A percentile compares a stretch with the other conserved stretches of the same genome.
phyloP scores from a whole-genome alignment of 2,329 filamentous ascomycete genomes.

The Penicillium sp. region DNA sequence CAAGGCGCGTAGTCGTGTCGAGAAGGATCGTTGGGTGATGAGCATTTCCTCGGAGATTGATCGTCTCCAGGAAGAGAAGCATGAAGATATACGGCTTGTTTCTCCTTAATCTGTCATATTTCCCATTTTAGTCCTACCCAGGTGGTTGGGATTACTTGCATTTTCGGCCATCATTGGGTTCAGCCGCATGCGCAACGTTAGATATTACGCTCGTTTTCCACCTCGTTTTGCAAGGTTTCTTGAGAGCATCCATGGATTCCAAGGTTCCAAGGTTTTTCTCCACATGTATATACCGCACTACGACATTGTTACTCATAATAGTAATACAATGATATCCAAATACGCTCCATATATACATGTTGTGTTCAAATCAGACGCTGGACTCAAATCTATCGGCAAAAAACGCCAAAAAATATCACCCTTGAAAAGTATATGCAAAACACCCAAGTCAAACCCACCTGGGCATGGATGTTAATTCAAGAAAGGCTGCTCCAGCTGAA shows the following conservation, averaged over 20 bases:
- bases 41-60: constrained; percentile 68
- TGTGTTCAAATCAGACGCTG: background rate
- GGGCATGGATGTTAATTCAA: constrained; percentile 19
- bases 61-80: constrained; percentile 50
- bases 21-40: constrained; percentile 69
- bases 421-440: background rate
- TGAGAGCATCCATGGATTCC: background rate
- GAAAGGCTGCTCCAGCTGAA: constrained; percentile 35
- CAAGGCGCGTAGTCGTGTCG: constrained; percentile 63
- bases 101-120: constrained; percentile 13
- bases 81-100: constrained; percentile 54
- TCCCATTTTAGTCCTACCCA: background rate
- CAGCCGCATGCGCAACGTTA: background rate
- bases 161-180: constrained; percentile 8
- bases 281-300: background rate
- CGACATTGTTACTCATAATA: constrained; percentile 8
- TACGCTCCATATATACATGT: constrained; percentile 13
- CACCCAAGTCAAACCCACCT: background rate
- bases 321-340: constrained; percentile 19
- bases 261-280: background rate
- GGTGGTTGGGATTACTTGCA: background rate
- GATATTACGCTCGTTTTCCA: background rate
- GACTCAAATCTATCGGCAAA: constrained; percentile 7
- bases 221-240: background rate
- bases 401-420: background rate